These are phyloP conservation scores for Chlamydomonas incerta DNA, from an alignment of 139 green algal species.

Conservation along the genomic window DNA sequence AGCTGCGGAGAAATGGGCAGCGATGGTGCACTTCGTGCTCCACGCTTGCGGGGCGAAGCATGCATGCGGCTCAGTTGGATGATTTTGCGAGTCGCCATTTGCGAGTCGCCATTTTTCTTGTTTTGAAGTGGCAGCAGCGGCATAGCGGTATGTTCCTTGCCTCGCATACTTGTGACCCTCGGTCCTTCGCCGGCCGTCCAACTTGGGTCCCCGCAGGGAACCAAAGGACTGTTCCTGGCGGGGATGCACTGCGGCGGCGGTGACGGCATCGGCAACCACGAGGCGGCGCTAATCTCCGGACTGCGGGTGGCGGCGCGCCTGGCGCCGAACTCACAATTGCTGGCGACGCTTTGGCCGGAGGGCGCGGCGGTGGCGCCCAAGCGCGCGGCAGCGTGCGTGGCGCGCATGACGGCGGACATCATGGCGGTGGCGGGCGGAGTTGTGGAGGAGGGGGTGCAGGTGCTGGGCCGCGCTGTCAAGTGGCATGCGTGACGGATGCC, in stretches of 20 bases:
- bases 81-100: no score
- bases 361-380: background rate
- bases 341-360: background rate
- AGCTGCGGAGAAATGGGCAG: no score
- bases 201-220: background rate
- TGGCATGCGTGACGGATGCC: background rate
- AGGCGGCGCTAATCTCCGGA: background rate
- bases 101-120: no score
- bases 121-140: no score
- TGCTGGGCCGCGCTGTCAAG: background rate
- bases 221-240: background rate
- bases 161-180: no score
- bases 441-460: background rate
- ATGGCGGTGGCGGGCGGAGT: background rate
- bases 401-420: background rate
- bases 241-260: background rate
- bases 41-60: no score
- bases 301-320: background rate
- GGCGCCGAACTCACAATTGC: background rate
- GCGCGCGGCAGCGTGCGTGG: background rate
- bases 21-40: no score
- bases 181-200: background rate
- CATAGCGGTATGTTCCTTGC: no score
- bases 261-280: background rate
- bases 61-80: no score